Conservation (phyloP, 345 rosid species). For the Cochlearia excelsa region DNA sequence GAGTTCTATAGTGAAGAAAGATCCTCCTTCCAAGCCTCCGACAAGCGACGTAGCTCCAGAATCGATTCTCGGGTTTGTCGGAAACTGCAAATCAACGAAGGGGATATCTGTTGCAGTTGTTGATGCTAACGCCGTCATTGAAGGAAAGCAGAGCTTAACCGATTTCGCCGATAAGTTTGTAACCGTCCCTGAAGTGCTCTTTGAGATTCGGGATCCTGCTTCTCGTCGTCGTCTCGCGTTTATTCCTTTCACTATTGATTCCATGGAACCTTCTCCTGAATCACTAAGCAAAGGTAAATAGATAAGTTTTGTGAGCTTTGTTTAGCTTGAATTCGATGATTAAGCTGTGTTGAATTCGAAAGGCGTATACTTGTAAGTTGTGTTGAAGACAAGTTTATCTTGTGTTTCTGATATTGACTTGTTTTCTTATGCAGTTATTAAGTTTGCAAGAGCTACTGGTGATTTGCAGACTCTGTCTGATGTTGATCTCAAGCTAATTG, state of each 20-base stretch:
- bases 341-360: too few species aligned
- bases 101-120: conserved; percentile 79
- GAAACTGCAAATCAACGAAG: conserved; percentile 64
- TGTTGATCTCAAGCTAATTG: conserved; percentile 82
- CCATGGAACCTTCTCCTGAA: conserved; percentile 86
- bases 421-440: conserved; percentile 44
- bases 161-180: conserved; percentile 68
- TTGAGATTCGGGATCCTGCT: conserved; percentile 83
- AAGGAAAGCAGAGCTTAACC: conserved; percentile 58
- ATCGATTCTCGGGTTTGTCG: conserved; percentile 42
- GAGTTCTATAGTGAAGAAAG: conserved; percentile 67
- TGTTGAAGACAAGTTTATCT: background rate
- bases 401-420: background rate
- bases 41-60: conserved; percentile 21
- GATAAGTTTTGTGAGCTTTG: background rate
- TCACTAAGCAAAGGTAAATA: conserved; percentile 65
- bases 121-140: conserved; percentile 87
- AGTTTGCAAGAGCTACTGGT: conserved; percentile 88
- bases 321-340: background rate
- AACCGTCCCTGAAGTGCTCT: conserved; percentile 73
- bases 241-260: conserved; percentile 65
- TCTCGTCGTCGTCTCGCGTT: conserved; percentile 81
- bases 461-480: conserved; percentile 85
- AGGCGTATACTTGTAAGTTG: too few species aligned
- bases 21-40: conserved; percentile 36